Evolutionary conservation across 148 eudicot genomes (phyloP), one percentile per base, ranked within the genome.

Genomic region (Dysphania ambrosioides): DNA sequence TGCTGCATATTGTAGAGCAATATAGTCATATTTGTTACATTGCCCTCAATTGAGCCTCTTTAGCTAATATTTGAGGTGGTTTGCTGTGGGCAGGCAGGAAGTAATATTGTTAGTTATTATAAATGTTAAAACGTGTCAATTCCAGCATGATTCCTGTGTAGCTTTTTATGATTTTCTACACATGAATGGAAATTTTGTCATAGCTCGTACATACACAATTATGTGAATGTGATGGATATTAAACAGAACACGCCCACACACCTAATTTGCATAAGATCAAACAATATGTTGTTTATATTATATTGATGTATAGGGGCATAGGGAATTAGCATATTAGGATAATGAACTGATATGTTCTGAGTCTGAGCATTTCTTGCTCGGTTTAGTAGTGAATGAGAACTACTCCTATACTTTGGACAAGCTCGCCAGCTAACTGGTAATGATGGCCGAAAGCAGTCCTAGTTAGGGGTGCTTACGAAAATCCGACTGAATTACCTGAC

Each of bases 1-100:
- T 80, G 68, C 19, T 80, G 79, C 75, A 71, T 64, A 70, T 75
- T 60, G 44, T 80, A 32, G 60, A 61, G 56, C 47, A 49, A 40
- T 44, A 47, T 70, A 65, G 63, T 78, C 64, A 36, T 59, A 53
- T 73, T 73, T 60, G 60, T 42, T 68, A 44, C 38, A 36, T 68
- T 38, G 56, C 59, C 70, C 51, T 61, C 59, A 26, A 41, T n/a
- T 5, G 27, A 7, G 66, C 67, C 68, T 65, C 69, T 40, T 23
- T 30, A 38, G 51, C 32, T 40, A 40, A 36, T 5, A 26, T 41
- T 35, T 32, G 31, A 64, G 73, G 70, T 64, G 65, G 40, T 29
- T 62, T 40, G 27, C 58, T 18, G 38, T 29, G 62, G 67, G 51
- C 69, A 47, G 67, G 38, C n/a, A 53, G 67, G 51, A 63, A 47